Evolutionary conservation across 139 green algal species (phyloP).

Genomic region (Volvox africanus): DNA sequence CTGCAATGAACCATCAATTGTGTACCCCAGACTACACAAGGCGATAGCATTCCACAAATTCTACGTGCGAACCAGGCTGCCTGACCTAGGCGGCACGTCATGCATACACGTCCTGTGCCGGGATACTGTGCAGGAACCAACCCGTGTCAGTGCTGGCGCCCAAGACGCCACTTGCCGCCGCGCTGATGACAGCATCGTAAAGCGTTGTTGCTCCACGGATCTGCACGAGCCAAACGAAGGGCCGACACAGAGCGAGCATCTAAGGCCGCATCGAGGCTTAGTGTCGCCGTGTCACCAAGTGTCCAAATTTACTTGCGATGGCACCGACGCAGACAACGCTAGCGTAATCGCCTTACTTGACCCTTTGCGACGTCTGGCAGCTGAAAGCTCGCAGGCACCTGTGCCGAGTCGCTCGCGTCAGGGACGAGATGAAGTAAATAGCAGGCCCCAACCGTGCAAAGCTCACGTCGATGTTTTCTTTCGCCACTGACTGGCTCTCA

Average conservation of each 20-base stretch:
- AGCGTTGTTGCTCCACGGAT: conserved; percentile 95
- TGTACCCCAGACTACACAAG: too few species aligned
- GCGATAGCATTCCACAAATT: too few species aligned
- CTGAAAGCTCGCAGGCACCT: conserved; percentile 98
- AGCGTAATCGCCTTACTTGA: conserved; percentile 88
- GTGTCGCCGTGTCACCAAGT: not conserved
- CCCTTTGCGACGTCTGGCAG: conserved; percentile 94
- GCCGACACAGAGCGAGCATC: not conserved
- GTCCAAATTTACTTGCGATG: conserved; percentile 75
- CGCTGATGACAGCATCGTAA: conserved; percentile 95
- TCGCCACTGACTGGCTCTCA: conserved; percentile 73
- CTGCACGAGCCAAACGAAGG: conserved; percentile 49
- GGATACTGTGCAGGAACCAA: not conserved
- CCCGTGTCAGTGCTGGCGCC: conserved; percentile 75
- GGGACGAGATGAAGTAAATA: not conserved
- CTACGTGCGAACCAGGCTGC: too few species aligned
- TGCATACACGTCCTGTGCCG: not conserved
- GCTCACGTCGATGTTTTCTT: conserved; percentile 81
- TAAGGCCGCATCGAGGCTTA: not conserved
- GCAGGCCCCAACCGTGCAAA: too few species aligned
- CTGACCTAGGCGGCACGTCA: too few species aligned
- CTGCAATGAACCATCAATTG: too few species aligned
- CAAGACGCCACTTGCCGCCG: conserved; percentile 85
- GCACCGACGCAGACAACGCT: conserved; percentile 93
- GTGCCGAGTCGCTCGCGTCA: not conserved